Evolutionary conservation across 2,329 filamentous ascomycete genomes (phyloP), one percentile per base, ranked within the genome.

Genomic region (Parascedosporium putredinis): DNA sequence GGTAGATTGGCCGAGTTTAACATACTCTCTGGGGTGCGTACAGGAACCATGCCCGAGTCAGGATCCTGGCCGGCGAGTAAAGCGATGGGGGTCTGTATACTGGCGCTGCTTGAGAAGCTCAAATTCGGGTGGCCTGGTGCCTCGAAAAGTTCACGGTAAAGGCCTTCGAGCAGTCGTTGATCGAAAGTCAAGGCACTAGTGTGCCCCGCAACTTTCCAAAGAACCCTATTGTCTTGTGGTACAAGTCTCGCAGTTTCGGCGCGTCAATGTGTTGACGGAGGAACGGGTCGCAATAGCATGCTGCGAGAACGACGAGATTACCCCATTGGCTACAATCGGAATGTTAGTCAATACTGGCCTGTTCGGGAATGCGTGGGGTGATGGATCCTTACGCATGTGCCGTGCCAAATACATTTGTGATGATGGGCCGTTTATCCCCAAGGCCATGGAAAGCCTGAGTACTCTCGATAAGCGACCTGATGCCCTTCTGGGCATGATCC

Each of bases 371-470:
- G 22, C 31, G 10, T 52, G 18, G 25, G 33, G 2, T 31, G 10
- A 47, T 5, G 6, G 2, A 20, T 16, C 33, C 88, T 79, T 86
- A 95, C 87, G 91, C 90, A 73, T 96, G 91, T 54, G 89, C 86
- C 16, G 91, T 97, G 48, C 91, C 90, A 66, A 95, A 95, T 22
- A 95, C 83, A 59, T 96, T 97, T n/a, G 91, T 97, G 50, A 97
- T 83, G 47, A 96, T 84, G 7, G 86, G 79, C 25, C 88, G 79
- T 53, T 77, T 67, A n/a, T 69, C 66, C 14, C 78, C 71, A 23
- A 86, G 73, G 2, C 73, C 72, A 54, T 84, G 74, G 61, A 97
- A 95, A 1, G 89, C 88, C 50, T 81, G 77, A 0, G 91, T 97
- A 63, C 91, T 96, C 60, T 85, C 75, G 49, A 95, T 81, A 1